Base-by-base conservation (phyloP, 345 rosid genomes). In the Clausena lansium region DNA sequence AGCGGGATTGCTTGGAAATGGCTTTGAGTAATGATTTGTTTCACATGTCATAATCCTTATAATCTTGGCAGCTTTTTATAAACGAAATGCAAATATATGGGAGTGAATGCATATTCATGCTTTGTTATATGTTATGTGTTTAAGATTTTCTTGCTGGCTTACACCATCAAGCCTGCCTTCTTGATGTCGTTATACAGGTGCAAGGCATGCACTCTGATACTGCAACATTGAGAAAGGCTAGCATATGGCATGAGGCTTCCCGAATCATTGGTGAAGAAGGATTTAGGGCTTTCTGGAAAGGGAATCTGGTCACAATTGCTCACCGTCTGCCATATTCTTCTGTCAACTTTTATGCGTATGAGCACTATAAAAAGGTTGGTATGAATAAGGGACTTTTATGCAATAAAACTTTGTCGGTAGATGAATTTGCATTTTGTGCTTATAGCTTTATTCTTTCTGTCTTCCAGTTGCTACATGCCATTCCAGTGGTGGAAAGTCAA, bases 291-390 rank as follows among this genome's bases (percentile, higher is more conserved):
- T 91, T 96, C 65, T 96, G 97, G 99, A 96, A 92, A 79, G 99
- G 99, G 68, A 96, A 96, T 83, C 86, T 96, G 35, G 98, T 96
- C 24, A 94, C 97, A 14, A 96, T 96, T 77, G 95, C 94, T 73
- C 98, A 96, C 77, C 90, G 99, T 61, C 89, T 96, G 38, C 99
- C 97, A 0, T 96, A 96, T 84, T 94, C 99, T 32, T 87, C 99
- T 32, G 88, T 94, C 60, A 96, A 92, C 80, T 96, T 96, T 82
- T 96, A 91, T 79, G 82, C 94, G 6, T 96, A 96, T 72, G 99
- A 96, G 77, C 93, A 79, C 80, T 92, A 91, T 84, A 95, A 95
- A 83, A 86, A 83, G 87, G 98, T 95, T 6, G 52, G 80, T 69
- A 17, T 27, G 9, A 73, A 36, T 78, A 36, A 52, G 22, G 14